phyloP scores from a whole-genome alignment of 2,329 filamentous ascomycete genomes.

The Claviceps arundinis region DNA sequence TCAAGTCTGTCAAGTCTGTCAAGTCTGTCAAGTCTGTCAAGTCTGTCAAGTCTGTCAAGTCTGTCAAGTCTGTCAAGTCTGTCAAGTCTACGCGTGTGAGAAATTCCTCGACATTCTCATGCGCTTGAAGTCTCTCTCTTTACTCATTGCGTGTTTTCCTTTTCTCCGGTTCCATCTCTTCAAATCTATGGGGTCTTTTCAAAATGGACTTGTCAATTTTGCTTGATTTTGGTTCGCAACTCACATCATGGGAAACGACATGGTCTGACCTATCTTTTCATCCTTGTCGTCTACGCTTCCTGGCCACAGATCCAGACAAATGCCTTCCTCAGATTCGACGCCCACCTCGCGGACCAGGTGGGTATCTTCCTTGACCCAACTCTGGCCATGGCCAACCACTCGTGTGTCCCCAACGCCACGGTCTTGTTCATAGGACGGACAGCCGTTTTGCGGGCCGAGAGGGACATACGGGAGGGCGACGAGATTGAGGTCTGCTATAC shows the following conservation, averaged over 20 bases:
- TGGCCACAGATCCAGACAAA: slow-evolving; percentile 44
- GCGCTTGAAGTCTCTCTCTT: too few relatives aligned
- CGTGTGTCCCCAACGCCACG: slow-evolving; percentile 45
- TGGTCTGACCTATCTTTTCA: neutral
- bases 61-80: too few relatives aligned
- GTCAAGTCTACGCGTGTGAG: too few relatives aligned
- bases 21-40: too few relatives aligned
- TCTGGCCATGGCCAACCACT: slow-evolving; percentile 49
- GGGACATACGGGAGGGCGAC: slow-evolving; percentile 34
- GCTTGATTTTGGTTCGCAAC: too few relatives aligned
- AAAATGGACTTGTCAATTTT: too few relatives aligned
- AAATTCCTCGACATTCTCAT: too few relatives aligned
- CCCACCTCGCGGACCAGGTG: slow-evolving; percentile 32
- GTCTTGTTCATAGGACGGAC: slow-evolving; percentile 41
- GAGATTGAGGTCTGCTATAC: slow-evolving; percentile 51
- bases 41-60: too few relatives aligned
- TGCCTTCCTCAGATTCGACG: slow-evolving; percentile 43
- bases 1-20: too few relatives aligned
- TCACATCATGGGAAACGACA: too few relatives aligned
- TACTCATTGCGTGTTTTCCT: neutral
- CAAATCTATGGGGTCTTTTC: too few relatives aligned
- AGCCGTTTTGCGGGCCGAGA: slow-evolving; percentile 37
- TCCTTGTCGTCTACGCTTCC: neutral
- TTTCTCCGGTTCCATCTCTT: neutral
- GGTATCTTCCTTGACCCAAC: slow-evolving; percentile 43